Evolutionary conservation across 1,284 basidiomycete genomes (phyloP).

Genomic region (Trichosporon coremiiforme): DNA sequence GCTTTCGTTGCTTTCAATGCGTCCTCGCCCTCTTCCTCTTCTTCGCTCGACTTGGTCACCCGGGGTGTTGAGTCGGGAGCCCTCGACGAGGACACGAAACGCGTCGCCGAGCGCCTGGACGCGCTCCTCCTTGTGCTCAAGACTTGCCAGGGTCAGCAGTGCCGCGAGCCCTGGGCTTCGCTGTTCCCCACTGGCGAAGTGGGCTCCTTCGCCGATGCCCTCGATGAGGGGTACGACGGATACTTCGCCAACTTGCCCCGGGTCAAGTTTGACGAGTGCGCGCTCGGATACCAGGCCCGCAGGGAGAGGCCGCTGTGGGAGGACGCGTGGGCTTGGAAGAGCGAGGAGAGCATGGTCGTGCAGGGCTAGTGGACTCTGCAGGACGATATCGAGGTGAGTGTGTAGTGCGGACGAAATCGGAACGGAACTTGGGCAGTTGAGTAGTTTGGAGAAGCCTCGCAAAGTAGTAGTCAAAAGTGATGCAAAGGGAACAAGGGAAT

Average conservation of each 20-base stretch:
- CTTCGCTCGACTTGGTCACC: not conserved
- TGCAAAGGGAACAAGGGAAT: not conserved
- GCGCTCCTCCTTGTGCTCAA: slow-evolving; percentile 49
- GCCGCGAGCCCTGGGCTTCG: slow-evolving; percentile 38
- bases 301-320: slow-evolving; percentile 40
- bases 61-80: no score
- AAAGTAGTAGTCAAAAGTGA: not conserved
- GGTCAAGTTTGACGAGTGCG: slow-evolving; percentile 39
- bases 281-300: slow-evolving; percentile 36
- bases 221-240: slow-evolving; percentile 34
- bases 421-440: not conserved
- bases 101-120: slow-evolving; percentile 38
- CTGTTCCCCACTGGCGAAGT: slow-evolving; percentile 38
- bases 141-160: slow-evolving; percentile 42
- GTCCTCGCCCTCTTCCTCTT: not conserved
- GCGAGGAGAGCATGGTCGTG: not conserved
- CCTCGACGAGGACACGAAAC: not conserved
- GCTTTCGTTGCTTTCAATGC: slow-evolving; percentile 30
- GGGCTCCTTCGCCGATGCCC: slow-evolving; percentile 31
- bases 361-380: not conserved
- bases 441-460: no score
- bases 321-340: not conserved
- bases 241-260: slow-evolving; percentile 43
- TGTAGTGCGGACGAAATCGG: no score
- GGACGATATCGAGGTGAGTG: no score